phyloP scores from a whole-genome alignment of 192 early-diverging fungal genomes.

The Coemansia sp. region DNA sequence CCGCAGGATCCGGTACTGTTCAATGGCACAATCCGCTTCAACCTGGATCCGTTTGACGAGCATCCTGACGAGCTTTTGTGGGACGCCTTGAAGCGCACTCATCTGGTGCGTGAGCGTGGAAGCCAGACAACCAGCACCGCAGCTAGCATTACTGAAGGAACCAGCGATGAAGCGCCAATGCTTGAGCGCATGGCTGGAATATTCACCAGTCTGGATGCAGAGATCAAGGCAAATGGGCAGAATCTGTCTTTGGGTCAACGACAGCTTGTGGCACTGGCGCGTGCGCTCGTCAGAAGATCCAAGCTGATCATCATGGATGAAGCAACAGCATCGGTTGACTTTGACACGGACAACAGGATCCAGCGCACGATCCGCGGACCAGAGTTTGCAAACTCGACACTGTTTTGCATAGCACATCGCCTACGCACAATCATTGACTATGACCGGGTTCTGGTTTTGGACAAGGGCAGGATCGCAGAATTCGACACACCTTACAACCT shows the following conservation, averaged over 20 bases:
- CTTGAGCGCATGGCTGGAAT: not conserved
- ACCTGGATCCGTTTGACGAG: constrained; percentile 86
- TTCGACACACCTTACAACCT: constrained; percentile 76
- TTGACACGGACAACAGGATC: constrained; percentile 80
- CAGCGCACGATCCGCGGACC: constrained; percentile 80
- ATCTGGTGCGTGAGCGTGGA: too few relatives aligned
- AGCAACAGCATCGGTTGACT: constrained; percentile 86
- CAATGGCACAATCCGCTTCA: constrained; percentile 74
- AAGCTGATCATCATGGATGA: constrained; percentile 79
- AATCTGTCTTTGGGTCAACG: constrained; percentile 77
- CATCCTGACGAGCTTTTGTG: constrained; percentile 62
- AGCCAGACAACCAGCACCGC: too few relatives aligned
- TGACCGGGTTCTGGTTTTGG: constrained; percentile 84
- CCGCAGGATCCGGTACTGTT: constrained; percentile 65
- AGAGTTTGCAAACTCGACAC: constrained; percentile 69
- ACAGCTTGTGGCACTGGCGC: constrained; percentile 72
- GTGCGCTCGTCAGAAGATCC: constrained; percentile 69
- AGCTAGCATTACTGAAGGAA: too few relatives aligned
- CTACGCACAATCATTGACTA: constrained; percentile 81
- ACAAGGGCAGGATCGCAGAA: constrained; percentile 75
- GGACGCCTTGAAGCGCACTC: constrained; percentile 10
- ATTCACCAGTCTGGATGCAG: constrained; percentile 60
- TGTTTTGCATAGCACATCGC: constrained; percentile 90
- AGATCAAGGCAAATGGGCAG: constrained; percentile 78
- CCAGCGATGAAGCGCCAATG: not conserved